Base-by-base conservation (phyloP, 139 green algal species). In the Closterium sp. region DNA sequence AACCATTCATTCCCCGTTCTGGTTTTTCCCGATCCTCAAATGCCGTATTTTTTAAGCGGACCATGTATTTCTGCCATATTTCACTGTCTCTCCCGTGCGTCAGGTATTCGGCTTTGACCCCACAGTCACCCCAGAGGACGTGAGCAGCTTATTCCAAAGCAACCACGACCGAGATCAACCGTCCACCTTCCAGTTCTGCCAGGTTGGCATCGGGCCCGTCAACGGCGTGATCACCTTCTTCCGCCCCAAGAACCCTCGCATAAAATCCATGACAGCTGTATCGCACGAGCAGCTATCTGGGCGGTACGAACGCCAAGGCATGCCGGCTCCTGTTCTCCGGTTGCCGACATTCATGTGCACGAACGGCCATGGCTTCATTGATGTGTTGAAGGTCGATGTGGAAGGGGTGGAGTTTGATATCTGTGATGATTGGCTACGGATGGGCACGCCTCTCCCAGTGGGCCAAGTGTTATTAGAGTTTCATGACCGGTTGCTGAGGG, bases 321-420 rank as follows among this genome's bases (percentile, higher is more conserved):
- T 90, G 30, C 33, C 32, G 66, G 87, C 87, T 1, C 31, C 87
- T 23, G 87, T 90, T 16, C 10, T 90, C 33, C 87, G 87, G 33
- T 28, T 90, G 30, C 64, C 31, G 16, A 90, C 87, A 9, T 90
- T 90, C 66, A 86, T 90, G 66, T 90, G 87, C 66, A 87, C 19
- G 8, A 43, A 87, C 10, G 33, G 31, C 5, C 87, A 90, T 33
- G 30, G n/a, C 1, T 87, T 43, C 31, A 36, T 90, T 1, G 87
- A 90, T 21, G 87, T 90, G 30, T 36, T 90, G 30, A 90, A 90
- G 66, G 87, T 90, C 4, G 87, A 90, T 36, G 87, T 90, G 0
- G 87, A 90, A 36, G 87, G 87, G n/a, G 87, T 90, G 12, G 87
- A 90, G 66, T 69, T 90, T 28, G 87, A 90, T 33, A 33, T 90